Conservation (phyloP, 129 eudicot species). For the Chrysanthemum seticuspe region DNA sequence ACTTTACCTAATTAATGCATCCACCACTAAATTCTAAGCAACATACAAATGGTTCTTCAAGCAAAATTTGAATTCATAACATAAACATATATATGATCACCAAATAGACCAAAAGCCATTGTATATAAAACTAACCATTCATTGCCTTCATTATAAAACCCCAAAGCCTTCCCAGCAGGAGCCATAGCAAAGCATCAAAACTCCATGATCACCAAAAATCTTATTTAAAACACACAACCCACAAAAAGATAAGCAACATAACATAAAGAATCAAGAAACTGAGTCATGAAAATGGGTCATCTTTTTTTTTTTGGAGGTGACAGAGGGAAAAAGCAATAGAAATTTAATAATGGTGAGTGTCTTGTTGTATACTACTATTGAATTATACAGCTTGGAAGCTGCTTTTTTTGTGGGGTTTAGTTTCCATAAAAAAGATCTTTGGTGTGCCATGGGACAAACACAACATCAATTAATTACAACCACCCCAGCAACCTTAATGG, state of each 20-base stretch:
- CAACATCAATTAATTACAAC: conserved; percentile 42
- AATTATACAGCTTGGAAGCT: conserved; percentile 26
- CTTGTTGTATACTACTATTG: conserved; percentile 21
- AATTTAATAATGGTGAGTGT: conserved; percentile 32
- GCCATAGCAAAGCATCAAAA: conserved; percentile 52
- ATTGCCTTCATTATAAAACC: conserved; percentile 55
- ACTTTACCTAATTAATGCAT: conserved; percentile 1
- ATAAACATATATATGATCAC: conserved; percentile 18
- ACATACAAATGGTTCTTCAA: background rate
- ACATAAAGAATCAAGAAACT: conserved; percentile 28
- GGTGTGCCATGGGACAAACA: conserved; percentile 35
- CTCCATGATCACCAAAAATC: conserved; percentile 22
- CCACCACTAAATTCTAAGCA: conserved; percentile 12
- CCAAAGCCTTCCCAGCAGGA: conserved; percentile 56
- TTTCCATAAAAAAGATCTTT: conserved; percentile 28
- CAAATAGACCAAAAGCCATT: background rate
- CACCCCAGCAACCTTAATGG: conserved; percentile 39
- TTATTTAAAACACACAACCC: conserved; percentile 20
- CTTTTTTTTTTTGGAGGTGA: background rate
- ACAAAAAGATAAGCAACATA: conserved; percentile 30
- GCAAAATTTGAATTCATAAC: too few species aligned
- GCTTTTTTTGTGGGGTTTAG: conserved; percentile 31
- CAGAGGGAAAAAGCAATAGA: conserved; percentile 7
- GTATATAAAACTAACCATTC: conserved; percentile 50
- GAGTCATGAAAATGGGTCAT: conserved; percentile 24